These are phyloP conservation scores for Tephrocybe sp. DNA, from an alignment of 768 basidiomycete species.

Conservation along the genomic window DNA sequence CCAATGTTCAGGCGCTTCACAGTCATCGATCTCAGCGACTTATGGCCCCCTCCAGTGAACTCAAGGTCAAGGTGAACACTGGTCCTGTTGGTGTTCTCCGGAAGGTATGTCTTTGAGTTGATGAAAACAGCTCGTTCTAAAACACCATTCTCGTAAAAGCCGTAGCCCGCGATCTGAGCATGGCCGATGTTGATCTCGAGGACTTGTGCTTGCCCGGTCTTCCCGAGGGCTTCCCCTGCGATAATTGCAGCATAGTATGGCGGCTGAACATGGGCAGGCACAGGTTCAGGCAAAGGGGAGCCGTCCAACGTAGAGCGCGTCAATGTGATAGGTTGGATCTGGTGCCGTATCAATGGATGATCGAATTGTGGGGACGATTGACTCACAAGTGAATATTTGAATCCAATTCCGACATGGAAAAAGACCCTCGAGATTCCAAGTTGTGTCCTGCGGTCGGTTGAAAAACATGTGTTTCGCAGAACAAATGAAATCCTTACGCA, in stretches of 20 bases:
- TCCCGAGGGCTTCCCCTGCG: conserved; percentile 56
- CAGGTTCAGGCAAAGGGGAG: conserved; percentile 44
- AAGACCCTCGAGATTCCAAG: conserved; percentile 53
- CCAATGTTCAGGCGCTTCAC: conserved; percentile 50
- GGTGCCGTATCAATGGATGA: background rate
- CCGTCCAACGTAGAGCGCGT: conserved; percentile 60
- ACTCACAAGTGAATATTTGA: conserved; percentile 65
- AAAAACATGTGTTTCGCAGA: background rate
- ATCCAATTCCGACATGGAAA: conserved; percentile 71
- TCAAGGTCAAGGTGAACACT: conserved; percentile 42
- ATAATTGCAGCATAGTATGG: conserved; percentile 67
- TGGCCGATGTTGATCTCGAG: conserved; percentile 51
- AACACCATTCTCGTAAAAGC: conserved; percentile 47
- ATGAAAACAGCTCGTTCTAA: conserved; percentile 56
- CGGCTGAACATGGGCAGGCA: conserved; percentile 62
- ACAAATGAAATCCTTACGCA: conserved; percentile 24
- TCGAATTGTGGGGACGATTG: background rate
- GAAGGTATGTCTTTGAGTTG: conserved; percentile 54
- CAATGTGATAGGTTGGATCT: conserved; percentile 67
- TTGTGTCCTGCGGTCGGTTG: conserved; percentile 12
- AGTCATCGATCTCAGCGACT: conserved; percentile 25
- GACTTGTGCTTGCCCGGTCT: conserved; percentile 37
- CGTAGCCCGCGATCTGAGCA: conserved; percentile 56
- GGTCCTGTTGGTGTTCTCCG: conserved; percentile 32
- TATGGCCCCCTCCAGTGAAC: conserved; percentile 26